A percentile compares a stretch with the other conserved stretches of the same genome.
phyloP scores from a whole-genome alignment of 345 rosid genomes.

The Reutealis trisperma region DNA sequence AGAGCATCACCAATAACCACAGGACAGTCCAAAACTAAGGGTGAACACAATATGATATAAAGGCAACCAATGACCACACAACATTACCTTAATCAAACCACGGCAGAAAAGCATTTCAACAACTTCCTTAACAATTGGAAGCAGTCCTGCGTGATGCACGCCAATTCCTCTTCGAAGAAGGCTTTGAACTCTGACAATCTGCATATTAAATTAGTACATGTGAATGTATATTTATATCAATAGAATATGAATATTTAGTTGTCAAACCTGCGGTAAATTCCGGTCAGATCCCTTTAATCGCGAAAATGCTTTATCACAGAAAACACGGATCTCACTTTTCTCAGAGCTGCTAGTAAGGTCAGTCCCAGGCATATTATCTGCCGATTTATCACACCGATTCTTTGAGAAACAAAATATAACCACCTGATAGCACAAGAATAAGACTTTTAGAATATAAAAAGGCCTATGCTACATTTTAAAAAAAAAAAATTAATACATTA shows the following conservation, averaged over 20 bases:
- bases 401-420: constrained; percentile 95
- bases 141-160: constrained; percentile 98
- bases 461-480: constrained; percentile 9
- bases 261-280: constrained; percentile 86
- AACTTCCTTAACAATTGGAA: constrained; percentile 98
- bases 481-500: neutral
- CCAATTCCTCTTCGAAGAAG: constrained; percentile 91
- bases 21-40: neutral
- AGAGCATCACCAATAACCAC: neutral
- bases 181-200: constrained; percentile 92
- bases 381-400: constrained; percentile 92
- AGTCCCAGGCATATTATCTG: constrained; percentile 63
- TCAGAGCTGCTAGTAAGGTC: constrained; percentile 84
- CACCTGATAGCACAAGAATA: constrained; percentile 50
- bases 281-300: constrained; percentile 95
- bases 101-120: constrained; percentile 98
- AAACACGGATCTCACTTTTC: constrained; percentile 83
- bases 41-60: neutral
- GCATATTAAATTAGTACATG: constrained; percentile 29
- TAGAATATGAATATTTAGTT: neutral
- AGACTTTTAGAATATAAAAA: constrained; percentile 19
- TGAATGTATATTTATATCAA: neutral
- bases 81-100: constrained; percentile 89
- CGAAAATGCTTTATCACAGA: constrained; percentile 95
- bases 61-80: neutral